These are phyloP conservation scores for Cercospora sp. DNA, from an alignment of 2,329 filamentous ascomycete species.

Conservation along the genomic window DNA sequence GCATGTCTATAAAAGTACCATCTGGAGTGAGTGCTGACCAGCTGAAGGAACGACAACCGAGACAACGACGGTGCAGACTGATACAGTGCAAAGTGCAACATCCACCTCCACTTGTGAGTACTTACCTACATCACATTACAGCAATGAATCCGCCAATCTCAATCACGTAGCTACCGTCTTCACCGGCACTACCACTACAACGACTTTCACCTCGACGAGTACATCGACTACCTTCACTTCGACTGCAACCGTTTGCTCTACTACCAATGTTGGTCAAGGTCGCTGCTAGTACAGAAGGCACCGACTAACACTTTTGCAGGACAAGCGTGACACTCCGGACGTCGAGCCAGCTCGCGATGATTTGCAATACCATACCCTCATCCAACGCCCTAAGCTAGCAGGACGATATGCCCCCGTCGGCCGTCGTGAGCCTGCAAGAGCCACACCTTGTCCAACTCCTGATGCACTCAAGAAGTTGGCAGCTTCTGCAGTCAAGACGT, in stretches of 20 bases:
- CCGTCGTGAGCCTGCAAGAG: not conserved
- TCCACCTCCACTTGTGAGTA: not conserved
- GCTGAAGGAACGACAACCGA: not conserved
- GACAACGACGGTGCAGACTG: not conserved
- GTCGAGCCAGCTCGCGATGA: not conserved
- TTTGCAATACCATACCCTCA: not conserved
- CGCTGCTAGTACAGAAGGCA: not conserved
- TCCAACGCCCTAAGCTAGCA: not conserved
- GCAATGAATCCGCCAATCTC: not conserved
- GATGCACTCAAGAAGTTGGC: not conserved
- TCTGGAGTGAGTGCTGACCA: not conserved
- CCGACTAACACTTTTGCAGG: not conserved
- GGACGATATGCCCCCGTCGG: not conserved
- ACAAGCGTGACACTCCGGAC: not conserved
- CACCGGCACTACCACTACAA: not conserved
- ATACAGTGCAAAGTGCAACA: not conserved
- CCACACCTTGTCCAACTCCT: not conserved
- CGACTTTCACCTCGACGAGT: not conserved
- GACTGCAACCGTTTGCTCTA: not conserved
- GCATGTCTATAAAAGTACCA: not conserved
- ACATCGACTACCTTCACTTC: not conserved
- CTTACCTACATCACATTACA: not conserved
- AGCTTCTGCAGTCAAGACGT: not conserved
- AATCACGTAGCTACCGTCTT: not conserved
- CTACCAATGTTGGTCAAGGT: not conserved